Evolutionary conservation across 129 eudicot species (phyloP).

Genomic region (sunflower (Helianthus annuus)): DNA sequence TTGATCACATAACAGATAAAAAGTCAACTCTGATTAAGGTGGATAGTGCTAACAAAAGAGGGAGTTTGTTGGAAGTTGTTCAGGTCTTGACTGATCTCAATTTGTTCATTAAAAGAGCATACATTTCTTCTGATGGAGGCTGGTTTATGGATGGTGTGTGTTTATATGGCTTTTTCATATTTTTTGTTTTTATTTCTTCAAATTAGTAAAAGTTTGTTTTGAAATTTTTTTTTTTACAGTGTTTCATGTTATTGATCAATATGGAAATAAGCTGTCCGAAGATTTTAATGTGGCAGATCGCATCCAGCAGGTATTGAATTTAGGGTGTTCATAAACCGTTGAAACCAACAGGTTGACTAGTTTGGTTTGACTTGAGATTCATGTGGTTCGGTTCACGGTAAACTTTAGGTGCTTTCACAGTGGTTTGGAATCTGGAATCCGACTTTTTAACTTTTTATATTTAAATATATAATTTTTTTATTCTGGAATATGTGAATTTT

Average conservation of each 20-base stretch:
- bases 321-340: neutral
- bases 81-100: conserved; percentile 84
- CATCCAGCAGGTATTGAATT: conserved; percentile 65
- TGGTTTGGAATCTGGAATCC: neutral
- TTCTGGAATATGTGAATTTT: too few species aligned
- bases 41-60: conserved; percentile 81
- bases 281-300: conserved; percentile 58
- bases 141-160: conserved; percentile 93
- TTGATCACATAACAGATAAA: conserved; percentile 63
- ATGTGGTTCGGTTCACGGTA: neutral
- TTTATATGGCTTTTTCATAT: neutral
- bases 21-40: conserved; percentile 90
- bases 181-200: neutral
- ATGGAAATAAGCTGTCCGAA: conserved; percentile 71
- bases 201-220: neutral
- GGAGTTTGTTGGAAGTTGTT: conserved; percentile 82
- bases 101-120: conserved; percentile 67
- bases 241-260: conserved; percentile 82
- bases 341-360: neutral
- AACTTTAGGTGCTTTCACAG: too few species aligned
- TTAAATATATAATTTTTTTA: neutral
- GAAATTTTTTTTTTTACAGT: conserved; percentile 37
- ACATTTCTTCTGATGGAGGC: conserved; percentile 89
- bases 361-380: neutral
- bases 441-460: neutral